Conservation (phyloP, 169 alveolate genomes). For the Cryptosporidium ubiquitum region DNA sequence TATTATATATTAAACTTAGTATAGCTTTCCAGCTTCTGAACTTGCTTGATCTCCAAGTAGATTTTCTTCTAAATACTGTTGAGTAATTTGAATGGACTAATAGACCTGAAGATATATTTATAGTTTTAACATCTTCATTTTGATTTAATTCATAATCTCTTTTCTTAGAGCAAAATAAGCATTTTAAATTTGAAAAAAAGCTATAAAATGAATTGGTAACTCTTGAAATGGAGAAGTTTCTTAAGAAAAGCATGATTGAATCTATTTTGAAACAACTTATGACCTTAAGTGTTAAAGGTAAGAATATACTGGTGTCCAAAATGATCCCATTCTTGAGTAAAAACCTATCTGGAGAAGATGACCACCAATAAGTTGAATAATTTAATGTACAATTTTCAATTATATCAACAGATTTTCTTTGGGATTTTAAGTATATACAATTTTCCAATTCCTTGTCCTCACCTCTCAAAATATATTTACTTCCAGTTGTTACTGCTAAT, state of each 20-base stretch:
- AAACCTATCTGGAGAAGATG: conserved; percentile 76
- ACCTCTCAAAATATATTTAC: conserved; percentile 1
- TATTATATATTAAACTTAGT: neutral
- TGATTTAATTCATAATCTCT: neutral
- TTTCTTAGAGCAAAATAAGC: neutral
- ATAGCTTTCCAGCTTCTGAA: conserved; percentile 34
- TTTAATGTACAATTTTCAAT: conserved; percentile 74
- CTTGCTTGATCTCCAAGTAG: conserved; percentile 63
- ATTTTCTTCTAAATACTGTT: conserved; percentile 39
- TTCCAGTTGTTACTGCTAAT: conserved; percentile 36
- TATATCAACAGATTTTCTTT: conserved; percentile 50
- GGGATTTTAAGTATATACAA: conserved; percentile 62
- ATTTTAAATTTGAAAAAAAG: neutral
- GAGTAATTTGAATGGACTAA: conserved; percentile 50
- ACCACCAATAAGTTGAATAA: conserved; percentile 77
- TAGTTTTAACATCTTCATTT: conserved; percentile 1
- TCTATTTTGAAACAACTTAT: conserved; percentile 16
- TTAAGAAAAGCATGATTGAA: conserved; percentile 1
- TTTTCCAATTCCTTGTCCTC: conserved; percentile 23
- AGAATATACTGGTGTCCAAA: conserved; percentile 58
- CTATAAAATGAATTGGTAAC: neutral
- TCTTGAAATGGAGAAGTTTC: conserved; percentile 18
- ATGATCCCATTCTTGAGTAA: conserved; percentile 75
- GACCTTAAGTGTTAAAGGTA: conserved; percentile 38
- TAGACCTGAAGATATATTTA: conserved; percentile 42